Evolutionary conservation across 768 basidiomycete genomes (phyloP), one percentile per base, ranked within the genome.

Genomic region (Lepiota brunneoincarnata): DNA sequence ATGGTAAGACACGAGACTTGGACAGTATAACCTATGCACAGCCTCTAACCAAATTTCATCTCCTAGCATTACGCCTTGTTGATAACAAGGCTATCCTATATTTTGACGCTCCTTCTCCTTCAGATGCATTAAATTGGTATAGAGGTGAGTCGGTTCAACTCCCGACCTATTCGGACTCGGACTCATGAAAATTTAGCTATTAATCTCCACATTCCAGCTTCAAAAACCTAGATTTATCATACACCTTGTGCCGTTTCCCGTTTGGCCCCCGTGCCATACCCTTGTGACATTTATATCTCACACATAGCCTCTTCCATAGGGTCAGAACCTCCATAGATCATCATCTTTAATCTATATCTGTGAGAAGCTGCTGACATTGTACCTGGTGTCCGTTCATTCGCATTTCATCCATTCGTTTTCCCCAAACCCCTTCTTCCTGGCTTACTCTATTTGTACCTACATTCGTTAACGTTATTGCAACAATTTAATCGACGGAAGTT

Each of bases 51-150:
- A 43, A 15, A 45, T 36, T 11, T 47, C n/a, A 37, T 21, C 18
- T 36, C 34, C 7, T 53, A 92, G 91, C 86, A 48, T 79, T 94
- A 37, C 89, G 92, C 31, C 78, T 94, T 55, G 93, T 94, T 38
- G 92, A 94, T 65, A 92, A 93, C 74, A 93, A 93, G 67, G 91
- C 91, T 14, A 89, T 94, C 53, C 72, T 94, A 40, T 94, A 94
- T 67, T 93, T 94, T 64, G 89, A 92, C 64, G 87, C 87, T 36
- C 87, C 89, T 18, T 83, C 89, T 6, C 82, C 90, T 18, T 91
- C 90, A 51, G 89, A 91, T 59, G 91, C 91, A 36, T 67, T 93
- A 64, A 92, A 86, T 60, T 93, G 91, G 91, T 93, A 86, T 76
- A 81, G 91, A 83, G 91, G 91, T 91, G 67, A 56, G 72, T 65